Conservation (phyloP, 2,329 filamentous ascomycete species). For the Apiospora pterosperma region DNA sequence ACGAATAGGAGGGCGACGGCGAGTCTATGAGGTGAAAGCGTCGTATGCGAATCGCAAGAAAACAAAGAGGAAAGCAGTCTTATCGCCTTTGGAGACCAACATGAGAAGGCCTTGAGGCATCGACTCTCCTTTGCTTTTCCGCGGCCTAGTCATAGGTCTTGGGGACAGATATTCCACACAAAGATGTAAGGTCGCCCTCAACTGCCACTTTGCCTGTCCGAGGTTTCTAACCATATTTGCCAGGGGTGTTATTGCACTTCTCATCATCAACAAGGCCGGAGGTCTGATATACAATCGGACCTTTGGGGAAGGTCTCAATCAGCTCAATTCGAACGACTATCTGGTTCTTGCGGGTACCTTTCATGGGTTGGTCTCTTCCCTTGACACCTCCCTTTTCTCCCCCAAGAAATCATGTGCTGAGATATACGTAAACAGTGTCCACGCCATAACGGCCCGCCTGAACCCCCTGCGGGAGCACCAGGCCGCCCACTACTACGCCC, state of each 20-base stretch:
- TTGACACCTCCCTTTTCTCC: conserved; percentile 17
- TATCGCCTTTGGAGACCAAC: neutral
- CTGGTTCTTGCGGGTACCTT: conserved; percentile 96
- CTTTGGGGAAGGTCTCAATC: conserved; percentile 82
- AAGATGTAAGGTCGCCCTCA: neutral
- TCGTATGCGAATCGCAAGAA: neutral
- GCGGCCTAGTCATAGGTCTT: neutral
- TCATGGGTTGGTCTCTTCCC: conserved; percentile 66
- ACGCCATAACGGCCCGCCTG: conserved; percentile 65
- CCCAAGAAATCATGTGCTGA: neutral
- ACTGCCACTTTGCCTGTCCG: neutral
- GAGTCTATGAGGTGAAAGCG: neutral
- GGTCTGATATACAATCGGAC: conserved; percentile 94
- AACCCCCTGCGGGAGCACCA: conserved; percentile 47
- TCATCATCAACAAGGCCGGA: conserved; percentile 98
- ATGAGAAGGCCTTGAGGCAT: neutral
- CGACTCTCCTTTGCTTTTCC: neutral
- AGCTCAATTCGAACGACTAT: conserved; percentile 92
- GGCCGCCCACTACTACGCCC: conserved; percentile 10
- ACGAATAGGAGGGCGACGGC: neutral
- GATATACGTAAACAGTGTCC: conserved; percentile 47
- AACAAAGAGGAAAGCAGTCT: no score
- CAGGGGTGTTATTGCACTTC: conserved; percentile 92
- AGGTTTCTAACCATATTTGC: neutral
- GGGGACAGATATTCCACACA: neutral